Percentiles rank a stretch among this genome's conserved stretches.
Conservation (phyloP, 768 basidiomycete species). For the Russula griseocarnosa region DNA sequence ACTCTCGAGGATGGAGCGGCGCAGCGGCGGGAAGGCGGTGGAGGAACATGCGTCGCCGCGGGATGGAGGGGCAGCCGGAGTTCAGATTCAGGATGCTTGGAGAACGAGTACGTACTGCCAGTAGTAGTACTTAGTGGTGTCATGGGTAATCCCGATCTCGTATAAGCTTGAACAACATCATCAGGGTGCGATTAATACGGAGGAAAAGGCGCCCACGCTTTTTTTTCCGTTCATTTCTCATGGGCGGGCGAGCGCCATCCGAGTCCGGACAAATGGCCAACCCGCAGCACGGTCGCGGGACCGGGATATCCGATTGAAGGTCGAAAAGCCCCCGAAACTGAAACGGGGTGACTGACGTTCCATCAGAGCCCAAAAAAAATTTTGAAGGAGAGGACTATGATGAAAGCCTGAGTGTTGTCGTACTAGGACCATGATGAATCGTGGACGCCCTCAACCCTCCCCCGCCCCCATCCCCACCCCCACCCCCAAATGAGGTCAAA, state of each 20-base stretch:
- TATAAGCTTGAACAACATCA: conserved; percentile 4
- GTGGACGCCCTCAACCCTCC: not conserved
- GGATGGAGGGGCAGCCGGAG: not conserved
- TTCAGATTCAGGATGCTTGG: too few species aligned
- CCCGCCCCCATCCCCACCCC: too few species aligned
- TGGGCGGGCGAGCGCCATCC: not conserved
- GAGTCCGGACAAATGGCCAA: conserved; percentile 1
- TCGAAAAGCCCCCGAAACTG: not conserved
- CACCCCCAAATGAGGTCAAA: conserved; percentile 3
- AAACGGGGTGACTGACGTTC: not conserved
- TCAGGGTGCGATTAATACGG: conserved; percentile 7
- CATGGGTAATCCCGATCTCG: too few species aligned
- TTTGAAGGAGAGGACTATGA: too few species aligned
- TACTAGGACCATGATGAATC: not conserved
- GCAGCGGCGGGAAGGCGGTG: not conserved
- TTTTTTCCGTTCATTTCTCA: not conserved
- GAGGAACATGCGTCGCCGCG: not conserved
- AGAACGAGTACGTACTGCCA: too few species aligned
- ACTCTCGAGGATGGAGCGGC: not conserved
- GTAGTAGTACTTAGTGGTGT: too few species aligned
- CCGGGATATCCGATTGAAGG: not conserved
- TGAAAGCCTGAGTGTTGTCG: not conserved
- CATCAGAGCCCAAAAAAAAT: not conserved
- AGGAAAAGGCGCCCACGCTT: conserved; percentile 8
- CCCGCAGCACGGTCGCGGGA: not conserved